Evolutionary conservation across 2,329 filamentous ascomycete genomes (phyloP).

Genomic region (Colletotrichum ledebouriae): DNA sequence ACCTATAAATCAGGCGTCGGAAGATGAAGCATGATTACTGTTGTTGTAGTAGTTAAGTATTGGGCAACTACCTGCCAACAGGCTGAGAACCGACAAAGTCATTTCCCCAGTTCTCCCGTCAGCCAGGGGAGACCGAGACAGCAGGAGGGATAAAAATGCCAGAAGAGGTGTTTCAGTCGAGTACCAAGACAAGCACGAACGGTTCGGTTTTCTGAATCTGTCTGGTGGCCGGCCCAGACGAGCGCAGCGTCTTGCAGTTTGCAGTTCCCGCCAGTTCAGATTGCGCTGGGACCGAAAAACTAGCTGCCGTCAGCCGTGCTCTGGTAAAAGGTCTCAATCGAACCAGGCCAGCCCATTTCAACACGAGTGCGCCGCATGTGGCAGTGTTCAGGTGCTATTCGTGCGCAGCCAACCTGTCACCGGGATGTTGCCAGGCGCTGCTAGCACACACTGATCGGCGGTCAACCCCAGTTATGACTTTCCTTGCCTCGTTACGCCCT

Average conservation of each 20-base stretch:
- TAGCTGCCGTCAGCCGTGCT: constrained; percentile 28
- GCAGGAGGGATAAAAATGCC: background rate
- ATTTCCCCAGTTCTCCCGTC: background rate
- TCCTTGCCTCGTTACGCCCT: constrained; percentile 8
- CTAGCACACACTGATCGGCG: constrained; percentile 9
- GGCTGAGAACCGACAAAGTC: background rate
- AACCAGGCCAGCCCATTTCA: constrained; percentile 6
- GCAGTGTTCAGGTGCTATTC: background rate
- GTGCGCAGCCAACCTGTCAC: constrained; percentile 10
- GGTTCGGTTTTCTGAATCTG: constrained; percentile 10
- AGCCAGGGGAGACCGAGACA: constrained; percentile 5
- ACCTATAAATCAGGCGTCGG: no score
- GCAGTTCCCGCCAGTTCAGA: constrained; percentile 2
- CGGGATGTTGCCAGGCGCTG: background rate
- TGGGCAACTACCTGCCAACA: no score
- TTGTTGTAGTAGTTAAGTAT: no score
- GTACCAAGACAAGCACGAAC: constrained; percentile 17
- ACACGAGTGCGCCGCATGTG: constrained; percentile 9
- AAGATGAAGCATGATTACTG: no score
- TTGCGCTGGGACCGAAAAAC: constrained; percentile 17
- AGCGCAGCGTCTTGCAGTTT: constrained; percentile 10
- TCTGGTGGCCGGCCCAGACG: constrained; percentile 26
- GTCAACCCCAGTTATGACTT: constrained; percentile 6
- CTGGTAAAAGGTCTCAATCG: background rate
- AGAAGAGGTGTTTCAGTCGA: constrained; percentile 29